Percentiles rank a stretch among this genome's conserved stretches.
Conservation (phyloP, 352 stramenopile genomes). For the Blastocystis sp. region DNA sequence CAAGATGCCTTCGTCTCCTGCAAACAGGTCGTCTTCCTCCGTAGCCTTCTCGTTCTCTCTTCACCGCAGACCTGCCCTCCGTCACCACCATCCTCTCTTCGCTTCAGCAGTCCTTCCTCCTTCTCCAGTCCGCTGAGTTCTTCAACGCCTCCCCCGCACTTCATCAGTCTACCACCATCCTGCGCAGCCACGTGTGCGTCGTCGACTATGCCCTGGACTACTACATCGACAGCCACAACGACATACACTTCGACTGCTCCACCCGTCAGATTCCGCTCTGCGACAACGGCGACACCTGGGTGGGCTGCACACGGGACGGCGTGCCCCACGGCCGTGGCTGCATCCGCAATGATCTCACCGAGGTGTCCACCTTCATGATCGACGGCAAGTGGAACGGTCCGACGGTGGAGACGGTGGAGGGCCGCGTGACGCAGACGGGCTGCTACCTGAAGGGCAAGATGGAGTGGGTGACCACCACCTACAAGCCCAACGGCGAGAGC, state of each 20-base stretch:
- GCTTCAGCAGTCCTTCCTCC: slow-evolving; percentile 6
- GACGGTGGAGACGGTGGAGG: not conserved
- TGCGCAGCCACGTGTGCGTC: not conserved
- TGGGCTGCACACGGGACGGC: not conserved
- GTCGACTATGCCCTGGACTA: not conserved
- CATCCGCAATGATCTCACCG: not conserved
- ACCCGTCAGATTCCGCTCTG: not conserved
- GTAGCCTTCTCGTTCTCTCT: not conserved
- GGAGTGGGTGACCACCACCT: not conserved
- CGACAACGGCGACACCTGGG: slow-evolving; percentile 7
- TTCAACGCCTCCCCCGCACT: not conserved
- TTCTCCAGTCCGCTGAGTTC: not conserved
- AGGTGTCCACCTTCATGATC: not conserved
- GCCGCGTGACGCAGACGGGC: not conserved
- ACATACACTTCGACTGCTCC: not conserved
- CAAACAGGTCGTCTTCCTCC: not conserved
- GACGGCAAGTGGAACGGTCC: not conserved
- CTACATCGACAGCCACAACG: slow-evolving; percentile 14
- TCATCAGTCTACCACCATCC: not conserved
- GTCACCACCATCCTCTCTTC: not conserved
- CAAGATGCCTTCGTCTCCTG: slow-evolving; percentile 19
- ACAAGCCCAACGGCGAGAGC: not conserved
- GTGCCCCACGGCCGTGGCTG: not conserved
- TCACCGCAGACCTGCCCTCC: not conserved
- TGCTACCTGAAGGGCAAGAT: not conserved